Evolutionary conservation across 345 rosid genomes (phyloP), one percentile per base, ranked within the genome.

Genomic region (Eucalyptus cloeziana): DNA sequence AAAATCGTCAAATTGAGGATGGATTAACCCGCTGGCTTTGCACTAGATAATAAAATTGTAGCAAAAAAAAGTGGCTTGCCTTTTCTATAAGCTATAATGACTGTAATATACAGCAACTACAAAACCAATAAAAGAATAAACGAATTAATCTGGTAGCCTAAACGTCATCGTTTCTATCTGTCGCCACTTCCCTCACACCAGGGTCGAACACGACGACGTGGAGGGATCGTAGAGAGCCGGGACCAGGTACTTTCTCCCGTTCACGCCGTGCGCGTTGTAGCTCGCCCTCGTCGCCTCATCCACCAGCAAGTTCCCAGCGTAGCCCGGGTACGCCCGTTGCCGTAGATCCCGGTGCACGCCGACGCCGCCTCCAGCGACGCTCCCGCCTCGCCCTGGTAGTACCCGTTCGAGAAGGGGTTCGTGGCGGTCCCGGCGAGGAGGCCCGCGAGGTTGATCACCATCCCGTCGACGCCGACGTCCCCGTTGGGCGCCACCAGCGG

Each of bases 321-420:
- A 96, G 21, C 98, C 98, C 60, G 98, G 98, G 87, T 94, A 97
- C 69, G 98, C 96, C 99, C 98, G 69, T 93, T 95, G 2, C 96
- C 99, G 22, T 94, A 96, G 52, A 96, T 92, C 14, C 98, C 99
- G 21, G 95, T 88, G 87, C 99, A 97, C 67, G 99, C 98, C 10
- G 98, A 93, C 49, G 96, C 96, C 54, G 97, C 99, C 93, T 97
- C 99, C 16, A 96, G 91, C 17, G 99, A 97, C 8, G 98, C 96
- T 50, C 93, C 96, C 40, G 94, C 94, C 6, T 96, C 93, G 6
- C 98, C 99, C 88, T 96, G 98, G 54, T 91, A 96, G 89, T 92
- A 97, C 19, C 99, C 99, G 86, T 95, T 94, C 40, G 96, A 97
- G 62, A 95, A 95, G 1, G 98, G 97, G 90, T 96, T 96, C 16